A percentile compares a stretch with the other conserved stretches of the same genome.
Evolutionary conservation across 441 rosid species (phyloP).

Genomic region (Gossypium armourianum): DNA sequence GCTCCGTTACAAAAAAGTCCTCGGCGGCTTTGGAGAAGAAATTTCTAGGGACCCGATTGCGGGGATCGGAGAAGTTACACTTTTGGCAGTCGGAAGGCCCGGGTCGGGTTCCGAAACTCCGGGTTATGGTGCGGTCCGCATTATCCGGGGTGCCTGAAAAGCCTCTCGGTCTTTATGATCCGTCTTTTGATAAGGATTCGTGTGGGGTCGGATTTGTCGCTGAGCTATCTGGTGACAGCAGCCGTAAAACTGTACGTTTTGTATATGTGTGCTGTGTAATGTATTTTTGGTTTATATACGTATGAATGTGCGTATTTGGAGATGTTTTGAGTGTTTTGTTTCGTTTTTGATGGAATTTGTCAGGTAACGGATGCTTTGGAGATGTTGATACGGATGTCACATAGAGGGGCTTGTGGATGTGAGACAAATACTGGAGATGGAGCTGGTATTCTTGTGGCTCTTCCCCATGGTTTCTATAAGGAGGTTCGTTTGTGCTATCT

Average conservation of each 20-base stretch:
- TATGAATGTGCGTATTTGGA: neutral
- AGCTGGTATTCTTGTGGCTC: conserved; percentile 92
- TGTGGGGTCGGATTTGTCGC: conserved; percentile 99
- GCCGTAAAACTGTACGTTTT: conserved; percentile 75
- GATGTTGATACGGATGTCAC: conserved; percentile 94
- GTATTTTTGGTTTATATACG: neutral
- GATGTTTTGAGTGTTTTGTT: neutral
- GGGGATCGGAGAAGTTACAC: conserved; percentile 42
- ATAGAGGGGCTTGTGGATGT: conserved; percentile 98
- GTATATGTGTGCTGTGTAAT: neutral
- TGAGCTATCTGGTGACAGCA: conserved; percentile 71
- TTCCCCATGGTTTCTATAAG: conserved; percentile 70
- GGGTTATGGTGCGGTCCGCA: conserved; percentile 52
- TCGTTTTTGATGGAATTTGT: neutral
- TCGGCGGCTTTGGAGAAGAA: conserved; percentile 30
- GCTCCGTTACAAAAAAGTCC: conserved; percentile 18
- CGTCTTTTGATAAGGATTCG: conserved; percentile 86
- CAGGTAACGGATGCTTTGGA: conserved; percentile 88
- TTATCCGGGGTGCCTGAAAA: conserved; percentile 86
- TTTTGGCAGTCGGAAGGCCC: conserved; percentile 82
- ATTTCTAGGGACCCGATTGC: conserved; percentile 42
- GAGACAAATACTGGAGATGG: conserved; percentile 97
- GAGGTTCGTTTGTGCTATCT: conserved; percentile 33
- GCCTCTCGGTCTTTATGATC: conserved; percentile 94
- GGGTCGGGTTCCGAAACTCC: conserved; percentile 57